Base-by-base conservation (phyloP, 768 basidiomycete genomes). In the Kwoniella bestiolae region DNA sequence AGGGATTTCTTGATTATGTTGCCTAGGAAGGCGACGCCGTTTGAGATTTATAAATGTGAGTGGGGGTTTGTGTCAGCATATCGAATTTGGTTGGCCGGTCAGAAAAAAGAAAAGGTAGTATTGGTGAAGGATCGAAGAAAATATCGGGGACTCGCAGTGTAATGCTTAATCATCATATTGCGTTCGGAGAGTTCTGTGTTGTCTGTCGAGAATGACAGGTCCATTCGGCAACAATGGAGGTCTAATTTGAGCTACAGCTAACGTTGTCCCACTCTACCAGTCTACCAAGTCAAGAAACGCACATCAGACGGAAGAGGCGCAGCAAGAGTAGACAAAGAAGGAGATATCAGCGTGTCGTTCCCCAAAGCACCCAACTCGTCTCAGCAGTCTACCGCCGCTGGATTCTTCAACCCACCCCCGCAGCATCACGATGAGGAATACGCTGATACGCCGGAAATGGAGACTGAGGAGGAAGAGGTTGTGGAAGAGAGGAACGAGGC, bases 271-370 rank as follows among this genome's bases (percentile, higher is more conserved):
- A 44, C 12, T 44, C 26, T 3, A 5, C 18, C 65, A 80, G 79
- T 79, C 69, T 81, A 81, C 59, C 80, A 82, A 75, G 80, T 81
- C 28, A 63, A 73, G 38, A 82, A 81, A 68, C 74, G 76, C 38
- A 76, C 73, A 38, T 62, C 70, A 3, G 92, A 92, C 75, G 90
- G 88, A 34, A 85, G 89, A 67, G 90, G 91, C 56, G 84, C 90
- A 44, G 89, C 88, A 35, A 86, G 91, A 73, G 87, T 92, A 45
- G 92, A 88, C 47, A 92, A 92, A 90, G 91, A 94, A 86, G 94
- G 94, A 89, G 72, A 82, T 63, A 64, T 81, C 49, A 79, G 66
- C 56, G 78, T 80, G 9, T 78, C 76, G 3, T 82, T 81, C 62
- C 81, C 81, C 0, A 78, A 75, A 61, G 62, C 68, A 28, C 45